phyloP scores from a whole-genome alignment of 306 rosid genomes.

The Inga leiocalycina region DNA sequence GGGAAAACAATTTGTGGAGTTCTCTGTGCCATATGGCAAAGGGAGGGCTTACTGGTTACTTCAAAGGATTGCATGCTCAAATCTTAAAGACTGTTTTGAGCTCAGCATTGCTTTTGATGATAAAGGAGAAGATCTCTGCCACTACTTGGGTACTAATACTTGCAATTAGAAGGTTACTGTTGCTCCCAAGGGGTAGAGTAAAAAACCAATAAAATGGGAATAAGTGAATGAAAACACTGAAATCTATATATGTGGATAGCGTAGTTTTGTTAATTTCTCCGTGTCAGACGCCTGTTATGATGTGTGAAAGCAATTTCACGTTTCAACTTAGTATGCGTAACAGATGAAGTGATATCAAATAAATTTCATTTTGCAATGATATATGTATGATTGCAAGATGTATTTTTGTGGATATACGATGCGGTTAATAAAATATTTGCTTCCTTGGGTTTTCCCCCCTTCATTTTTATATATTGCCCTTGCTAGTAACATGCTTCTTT shows the following conservation, averaged over 20 bases:
- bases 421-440: background rate
- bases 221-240: slow-evolving; percentile 33
- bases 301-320: background rate
- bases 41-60: slow-evolving; percentile 79
- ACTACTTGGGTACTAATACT: slow-evolving; percentile 89
- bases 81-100: slow-evolving; percentile 96
- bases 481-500: background rate
- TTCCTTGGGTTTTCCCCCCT: background rate
- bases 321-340: background rate
- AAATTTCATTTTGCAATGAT: background rate
- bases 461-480: background rate
- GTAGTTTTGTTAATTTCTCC: slow-evolving; percentile 19
- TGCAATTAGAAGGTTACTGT: slow-evolving; percentile 70
- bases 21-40: slow-evolving; percentile 75
- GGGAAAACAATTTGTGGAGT: slow-evolving; percentile 60
- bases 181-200: slow-evolving; percentile 56
- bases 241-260: slow-evolving; percentile 24
- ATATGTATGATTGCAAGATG: background rate
- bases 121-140: slow-evolving; percentile 90
- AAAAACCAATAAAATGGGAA: slow-evolving; percentile 37
- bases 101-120: slow-evolving; percentile 96
- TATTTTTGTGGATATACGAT: background rate
- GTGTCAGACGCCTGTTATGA: background rate
- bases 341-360: background rate
- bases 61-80: slow-evolving; percentile 95